A percentile compares a stretch with the other conserved stretches of the same genome.
These are phyloP conservation scores for Ogataea ramenticola DNA, from an alignment of 805 yeast species.

Conservation along the genomic window DNA sequence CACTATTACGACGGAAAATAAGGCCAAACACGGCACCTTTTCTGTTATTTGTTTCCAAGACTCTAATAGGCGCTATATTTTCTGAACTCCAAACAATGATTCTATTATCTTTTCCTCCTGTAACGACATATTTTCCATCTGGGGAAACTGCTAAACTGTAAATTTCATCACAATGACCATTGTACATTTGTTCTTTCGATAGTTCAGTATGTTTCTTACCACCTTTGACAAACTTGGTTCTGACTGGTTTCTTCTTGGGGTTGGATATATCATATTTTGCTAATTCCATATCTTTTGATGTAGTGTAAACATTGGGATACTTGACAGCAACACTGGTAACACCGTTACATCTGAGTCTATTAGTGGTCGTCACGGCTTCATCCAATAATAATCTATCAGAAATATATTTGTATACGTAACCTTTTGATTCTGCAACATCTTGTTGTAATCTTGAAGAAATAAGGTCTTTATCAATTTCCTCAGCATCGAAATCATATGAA, in stretches of 20 bases:
- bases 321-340: conserved; percentile 49
- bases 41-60: conserved; percentile 65
- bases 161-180: conserved; percentile 75
- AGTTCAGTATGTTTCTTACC: conserved; percentile 41
- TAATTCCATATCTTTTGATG: conserved; percentile 73
- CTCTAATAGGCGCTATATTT: conserved; percentile 66
- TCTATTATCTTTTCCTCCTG: conserved; percentile 83
- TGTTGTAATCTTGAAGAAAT: conserved; percentile 70
- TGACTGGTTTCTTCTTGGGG: conserved; percentile 50
- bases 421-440: conserved; percentile 88
- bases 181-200: conserved; percentile 42
- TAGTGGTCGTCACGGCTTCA: conserved; percentile 34
- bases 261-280: conserved; percentile 71
- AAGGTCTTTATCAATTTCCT: conserved; percentile 83
- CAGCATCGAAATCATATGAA: conserved; percentile 69
- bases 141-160: conserved; percentile 75
- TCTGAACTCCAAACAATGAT: conserved; percentile 84
- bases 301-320: conserved; percentile 64
- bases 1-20: conserved; percentile 71
- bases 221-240: conserved; percentile 59
- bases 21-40: conserved; percentile 67
- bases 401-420: conserved; percentile 66
- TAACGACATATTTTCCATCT: conserved; percentile 81
- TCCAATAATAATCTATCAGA: conserved; percentile 42
- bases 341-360: conserved; percentile 56